Conservation (phyloP, 352 stramenopile species). For the Pythium rhizo-oryzae region DNA sequence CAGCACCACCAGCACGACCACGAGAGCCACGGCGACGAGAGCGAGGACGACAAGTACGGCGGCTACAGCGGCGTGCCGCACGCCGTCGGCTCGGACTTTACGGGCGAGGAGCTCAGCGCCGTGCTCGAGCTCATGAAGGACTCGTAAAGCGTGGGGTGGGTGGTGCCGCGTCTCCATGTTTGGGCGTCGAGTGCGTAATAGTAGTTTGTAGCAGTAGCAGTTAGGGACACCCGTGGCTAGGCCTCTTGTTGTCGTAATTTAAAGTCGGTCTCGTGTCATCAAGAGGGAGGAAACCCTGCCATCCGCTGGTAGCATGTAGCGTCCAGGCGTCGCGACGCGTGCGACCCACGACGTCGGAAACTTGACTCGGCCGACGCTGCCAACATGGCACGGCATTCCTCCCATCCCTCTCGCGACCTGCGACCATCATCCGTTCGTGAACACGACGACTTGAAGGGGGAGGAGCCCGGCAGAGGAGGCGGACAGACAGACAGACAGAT, state of each 20-base stretch:
- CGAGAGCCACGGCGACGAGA: conserved; percentile 22
- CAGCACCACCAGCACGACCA: conserved; percentile 15
- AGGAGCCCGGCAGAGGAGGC: background rate
- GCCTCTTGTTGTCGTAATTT: too few relatives aligned
- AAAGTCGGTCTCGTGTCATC: too few relatives aligned
- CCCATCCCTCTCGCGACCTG: background rate
- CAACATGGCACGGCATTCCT: background rate
- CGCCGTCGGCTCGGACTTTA: conserved; percentile 64
- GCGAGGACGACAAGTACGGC: conserved; percentile 30
- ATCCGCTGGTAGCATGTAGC: too few relatives aligned
- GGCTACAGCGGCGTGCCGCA: conserved; percentile 34
- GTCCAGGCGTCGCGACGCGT: background rate
- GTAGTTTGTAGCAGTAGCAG: background rate
- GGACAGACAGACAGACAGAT: too few relatives aligned
- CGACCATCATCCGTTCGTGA: background rate
- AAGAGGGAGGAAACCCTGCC: too few relatives aligned
- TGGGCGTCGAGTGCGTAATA: background rate
- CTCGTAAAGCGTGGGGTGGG: conserved; percentile 35
- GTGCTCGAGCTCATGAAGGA: conserved; percentile 86
- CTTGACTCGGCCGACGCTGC: too few relatives aligned
- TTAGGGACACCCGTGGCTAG: too few relatives aligned
- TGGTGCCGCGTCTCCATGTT: background rate
- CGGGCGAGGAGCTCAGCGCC: conserved; percentile 73
- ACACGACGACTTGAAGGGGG: background rate
- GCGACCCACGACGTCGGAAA: too few relatives aligned